Percentiles rank a stretch among this genome's conserved stretches.
These are phyloP conservation scores for Rheum nobile DNA, from an alignment of 148 eudicot species.

Conservation along the genomic window DNA sequence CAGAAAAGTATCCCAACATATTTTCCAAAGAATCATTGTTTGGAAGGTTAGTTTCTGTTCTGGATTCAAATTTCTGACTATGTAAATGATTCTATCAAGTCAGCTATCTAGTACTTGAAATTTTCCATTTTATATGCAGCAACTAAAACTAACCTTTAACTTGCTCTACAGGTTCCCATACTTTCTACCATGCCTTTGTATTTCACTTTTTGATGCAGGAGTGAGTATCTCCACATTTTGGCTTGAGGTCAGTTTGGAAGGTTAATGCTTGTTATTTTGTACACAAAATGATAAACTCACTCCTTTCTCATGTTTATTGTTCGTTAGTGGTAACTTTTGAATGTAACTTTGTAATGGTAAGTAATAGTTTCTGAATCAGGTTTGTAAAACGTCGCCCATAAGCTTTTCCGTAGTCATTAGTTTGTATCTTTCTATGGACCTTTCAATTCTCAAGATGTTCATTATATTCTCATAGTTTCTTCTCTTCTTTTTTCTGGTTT, in stretches of 20 bases:
- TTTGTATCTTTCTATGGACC: too few relatives aligned
- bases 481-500: too few relatives aligned
- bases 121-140: not conserved
- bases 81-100: not conserved
- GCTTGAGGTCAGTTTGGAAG: slow-evolving; percentile 57
- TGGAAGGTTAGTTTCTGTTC: slow-evolving; percentile 42
- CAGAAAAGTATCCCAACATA: slow-evolving; percentile 68
- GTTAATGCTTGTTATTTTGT: not conserved
- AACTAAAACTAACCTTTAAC: not conserved
- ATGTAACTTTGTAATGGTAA: not conserved
- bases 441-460: too few relatives aligned
- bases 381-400: too few relatives aligned
- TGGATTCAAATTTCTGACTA: not conserved
- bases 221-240: slow-evolving; percentile 41
- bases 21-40: slow-evolving; percentile 56
- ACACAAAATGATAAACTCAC: not conserved
- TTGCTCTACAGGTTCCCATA: slow-evolving; percentile 69
- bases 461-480: too few relatives aligned
- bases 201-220: slow-evolving; percentile 43
- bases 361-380: not conserved
- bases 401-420: too few relatives aligned
- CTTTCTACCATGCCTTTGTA: slow-evolving; percentile 69
- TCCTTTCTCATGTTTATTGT: not conserved
- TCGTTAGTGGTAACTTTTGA: not conserved
- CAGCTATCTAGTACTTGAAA: not conserved